Conservation (phyloP, 768 basidiomycete genomes). For the Megacollybia marginata region DNA sequence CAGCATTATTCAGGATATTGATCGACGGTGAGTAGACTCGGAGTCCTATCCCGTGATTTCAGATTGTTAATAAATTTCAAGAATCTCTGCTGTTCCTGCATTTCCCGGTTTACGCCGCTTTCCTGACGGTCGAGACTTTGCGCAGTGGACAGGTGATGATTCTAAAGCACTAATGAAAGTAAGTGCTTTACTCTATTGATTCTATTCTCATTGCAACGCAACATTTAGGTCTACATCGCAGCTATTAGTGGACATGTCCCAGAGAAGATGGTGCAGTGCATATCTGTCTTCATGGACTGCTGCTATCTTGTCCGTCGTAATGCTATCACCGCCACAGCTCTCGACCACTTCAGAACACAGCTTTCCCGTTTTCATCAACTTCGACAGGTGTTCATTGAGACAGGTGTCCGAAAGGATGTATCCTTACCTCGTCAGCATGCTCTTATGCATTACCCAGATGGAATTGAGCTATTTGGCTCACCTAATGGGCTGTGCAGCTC, state of each 20-base stretch:
- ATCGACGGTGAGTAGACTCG: background rate
- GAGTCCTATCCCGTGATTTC: background rate
- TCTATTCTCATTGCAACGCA: background rate
- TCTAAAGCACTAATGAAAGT: conserved; percentile 12
- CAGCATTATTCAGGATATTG: background rate
- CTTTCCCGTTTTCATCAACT: background rate
- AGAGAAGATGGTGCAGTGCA: conserved; percentile 2
- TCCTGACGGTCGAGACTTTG: conserved; percentile 7
- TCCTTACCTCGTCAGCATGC: conserved; percentile 10
- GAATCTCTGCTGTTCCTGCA: conserved; percentile 5
- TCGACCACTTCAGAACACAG: background rate
- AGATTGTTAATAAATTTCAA: background rate
- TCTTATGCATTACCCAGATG: conserved; percentile 4
- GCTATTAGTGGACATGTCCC: conserved; percentile 8
- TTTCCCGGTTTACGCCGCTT: conserved; percentile 8
- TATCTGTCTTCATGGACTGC: conserved; percentile 5
- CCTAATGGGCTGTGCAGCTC: conserved; percentile 9
- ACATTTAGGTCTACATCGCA: background rate
- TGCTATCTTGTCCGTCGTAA: conserved; percentile 10
- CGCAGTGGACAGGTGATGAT: conserved; percentile 12
- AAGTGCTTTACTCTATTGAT: background rate
- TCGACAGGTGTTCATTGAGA: background rate
- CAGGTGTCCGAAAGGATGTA: background rate
- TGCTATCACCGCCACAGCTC: background rate
- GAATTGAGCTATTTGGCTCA: conserved; percentile 8